Percentiles rank a stretch among this genome's conserved stretches.
phyloP scores from a whole-genome alignment of 192 early-diverging fungal species.

The Mortierella hygrophila region DNA sequence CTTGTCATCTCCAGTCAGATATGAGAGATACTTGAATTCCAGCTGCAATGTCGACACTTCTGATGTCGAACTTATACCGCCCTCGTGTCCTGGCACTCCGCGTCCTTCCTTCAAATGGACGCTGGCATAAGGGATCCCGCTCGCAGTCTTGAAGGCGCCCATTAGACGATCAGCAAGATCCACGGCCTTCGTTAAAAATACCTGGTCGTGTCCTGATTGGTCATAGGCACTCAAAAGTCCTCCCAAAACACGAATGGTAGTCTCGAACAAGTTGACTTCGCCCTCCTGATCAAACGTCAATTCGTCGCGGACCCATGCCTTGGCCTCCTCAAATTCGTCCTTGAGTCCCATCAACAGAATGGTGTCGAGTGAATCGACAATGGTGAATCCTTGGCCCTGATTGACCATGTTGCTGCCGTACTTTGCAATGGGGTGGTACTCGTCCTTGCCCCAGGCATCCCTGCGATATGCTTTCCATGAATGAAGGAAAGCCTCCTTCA shows the following conservation, averaged over 20 bases:
- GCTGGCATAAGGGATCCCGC: conserved; percentile 74
- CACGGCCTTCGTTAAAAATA: conserved; percentile 77
- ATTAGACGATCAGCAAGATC: conserved; percentile 83
- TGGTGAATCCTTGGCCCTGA: conserved; percentile 73
- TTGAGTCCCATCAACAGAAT: conserved; percentile 82
- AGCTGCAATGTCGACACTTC: conserved; percentile 90
- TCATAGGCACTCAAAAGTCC: conserved; percentile 87
- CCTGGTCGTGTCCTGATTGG: conserved; percentile 72
- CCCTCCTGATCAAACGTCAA: conserved; percentile 78
- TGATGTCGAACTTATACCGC: conserved; percentile 70
- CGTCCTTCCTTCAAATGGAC: conserved; percentile 64
- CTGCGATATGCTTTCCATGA: conserved; percentile 86
- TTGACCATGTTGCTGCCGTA: conserved; percentile 73
- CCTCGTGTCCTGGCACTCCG: conserved; percentile 66
- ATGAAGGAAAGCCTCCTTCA: conserved; percentile 77
- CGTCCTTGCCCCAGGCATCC: conserved; percentile 88
- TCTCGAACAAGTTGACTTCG: conserved; percentile 86
- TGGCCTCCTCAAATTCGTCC: conserved; percentile 79
- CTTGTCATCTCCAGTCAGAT: conserved; percentile 79
- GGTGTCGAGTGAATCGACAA: conserved; percentile 90
- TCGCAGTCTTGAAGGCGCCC: conserved; percentile 75
- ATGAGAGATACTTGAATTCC: conserved; percentile 87
- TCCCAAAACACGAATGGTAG: conserved; percentile 88
- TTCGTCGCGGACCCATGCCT: conserved; percentile 68
- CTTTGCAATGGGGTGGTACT: conserved; percentile 82